Evolutionary conservation across 345 rosid genomes (phyloP), one percentile per base, ranked within the genome.

Genomic region (Jatropha curcas): DNA sequence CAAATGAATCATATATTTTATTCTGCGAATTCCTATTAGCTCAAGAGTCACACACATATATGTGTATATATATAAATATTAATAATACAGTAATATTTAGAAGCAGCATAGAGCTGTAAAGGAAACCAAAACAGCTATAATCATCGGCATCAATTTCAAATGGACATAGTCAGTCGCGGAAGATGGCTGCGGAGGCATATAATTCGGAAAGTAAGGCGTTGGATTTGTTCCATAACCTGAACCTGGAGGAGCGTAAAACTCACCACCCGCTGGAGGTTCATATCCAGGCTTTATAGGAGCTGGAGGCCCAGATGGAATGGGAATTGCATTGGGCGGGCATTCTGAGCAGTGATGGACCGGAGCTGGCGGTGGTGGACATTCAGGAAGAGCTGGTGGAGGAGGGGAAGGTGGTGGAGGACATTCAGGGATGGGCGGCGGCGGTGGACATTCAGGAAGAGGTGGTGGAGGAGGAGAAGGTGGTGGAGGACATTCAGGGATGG

Each of bases 401-500:
- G n/a, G n/a, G n/a, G n/a, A n/a, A n/a, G 73, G 73, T 0, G 74
- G 78, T 0, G 73, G 72, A 4, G 73, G 67, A 27, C 27, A 46
- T 9, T 66, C 37, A 20, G 60, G 71, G 35, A 22, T 9, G 48
- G 71, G 6, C 16, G 72, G 72, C 2, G 46, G 58, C 0, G 70
- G 56, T 4, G 73, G 60, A 1, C 70, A 63, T 16, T 63, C 48
- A 16, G 67, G 56, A 5, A 50, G 25, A 27, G 37, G 57, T 0
- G 70, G 63, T 12, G 61, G 25, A 27, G 37, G 57, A 1, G 70
- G 63, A 6, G 53, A 25, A 1, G 68, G 69, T 1, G 74, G 79
- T 3, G 79, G 79, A 1, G 79, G 79, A 28, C 71, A 55, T 55
- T 55, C 65, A 43, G 71, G 59, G 14, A 10, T 13, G 2, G 55